Evolutionary conservation across 495 filamentous ascomycete genomes (phyloP).

Genomic region (Daldinia grandis): DNA sequence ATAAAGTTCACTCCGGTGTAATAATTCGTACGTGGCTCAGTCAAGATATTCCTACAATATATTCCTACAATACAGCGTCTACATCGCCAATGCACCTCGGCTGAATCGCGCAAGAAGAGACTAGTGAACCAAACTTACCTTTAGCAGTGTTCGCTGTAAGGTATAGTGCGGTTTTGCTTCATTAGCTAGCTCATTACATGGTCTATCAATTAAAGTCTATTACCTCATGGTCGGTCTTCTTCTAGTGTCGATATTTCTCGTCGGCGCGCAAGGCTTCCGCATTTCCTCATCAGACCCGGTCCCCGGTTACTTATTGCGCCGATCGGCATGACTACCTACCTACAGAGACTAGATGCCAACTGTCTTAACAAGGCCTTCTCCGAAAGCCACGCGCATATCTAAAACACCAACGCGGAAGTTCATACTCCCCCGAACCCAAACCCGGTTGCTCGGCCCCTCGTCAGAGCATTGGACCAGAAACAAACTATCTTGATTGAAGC

Average conservation of each 20-base stretch:
- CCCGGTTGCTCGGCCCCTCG: constrained; percentile 22
- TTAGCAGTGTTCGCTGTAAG: constrained; percentile 15
- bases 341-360: background rate
- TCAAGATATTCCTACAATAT: constrained; percentile 16
- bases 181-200: constrained; percentile 16
- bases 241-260: constrained; percentile 18
- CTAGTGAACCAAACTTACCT: constrained; percentile 25
- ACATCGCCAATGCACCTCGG: constrained; percentile 20
- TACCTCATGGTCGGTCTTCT: constrained; percentile 24
- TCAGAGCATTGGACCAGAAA: constrained; percentile 15
- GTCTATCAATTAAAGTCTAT: constrained; percentile 7
- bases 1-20: constrained; percentile 21
- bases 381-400: constrained; percentile 22
- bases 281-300: constrained; percentile 34
- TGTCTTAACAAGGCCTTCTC: constrained; percentile 8
- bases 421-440: constrained; percentile 19
- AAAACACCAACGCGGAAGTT: constrained; percentile 27
- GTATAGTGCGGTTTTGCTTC: constrained; percentile 10
- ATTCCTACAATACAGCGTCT: no score
- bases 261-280: constrained; percentile 27
- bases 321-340: constrained; percentile 5
- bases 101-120: constrained; percentile 37
- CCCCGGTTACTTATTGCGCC: constrained; percentile 8
- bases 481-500: constrained; percentile 10
- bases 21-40: constrained; percentile 18